Percentiles rank a stretch among this genome's conserved stretches.
phyloP scores from a whole-genome alignment of 331 rosid species.

The Dryas integrifolia region DNA sequence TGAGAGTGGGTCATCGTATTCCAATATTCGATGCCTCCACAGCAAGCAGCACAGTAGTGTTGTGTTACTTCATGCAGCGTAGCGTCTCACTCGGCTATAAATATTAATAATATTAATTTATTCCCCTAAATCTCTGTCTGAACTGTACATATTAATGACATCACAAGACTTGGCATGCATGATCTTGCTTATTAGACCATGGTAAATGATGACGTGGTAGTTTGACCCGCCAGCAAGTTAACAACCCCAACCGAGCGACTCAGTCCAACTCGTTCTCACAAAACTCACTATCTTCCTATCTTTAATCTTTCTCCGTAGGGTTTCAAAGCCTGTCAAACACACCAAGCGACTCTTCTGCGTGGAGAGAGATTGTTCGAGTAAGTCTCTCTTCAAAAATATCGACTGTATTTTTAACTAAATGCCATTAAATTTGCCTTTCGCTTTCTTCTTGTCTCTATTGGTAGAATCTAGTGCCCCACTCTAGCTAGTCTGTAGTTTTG shows the following conservation, averaged over 20 bases:
- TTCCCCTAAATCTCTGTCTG: constrained; percentile 6
- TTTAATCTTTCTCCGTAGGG: background rate
- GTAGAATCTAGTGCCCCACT: constrained; percentile 17
- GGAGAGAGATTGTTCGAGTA: constrained; percentile 19
- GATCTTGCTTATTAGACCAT: background rate
- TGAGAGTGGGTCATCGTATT: background rate
- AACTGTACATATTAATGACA: constrained; percentile 35
- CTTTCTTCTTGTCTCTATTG: constrained; percentile 23
- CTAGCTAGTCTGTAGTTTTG: constrained; percentile 28
- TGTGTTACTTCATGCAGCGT: background rate
- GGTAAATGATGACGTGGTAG: constrained; percentile 43
- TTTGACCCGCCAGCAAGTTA: constrained; percentile 42
- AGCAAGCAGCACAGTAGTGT: background rate
- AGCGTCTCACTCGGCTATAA: background rate
- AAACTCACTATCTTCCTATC: background rate
- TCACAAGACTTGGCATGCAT: constrained; percentile 50
- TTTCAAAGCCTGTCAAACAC: constrained; percentile 22
- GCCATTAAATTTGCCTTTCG: background rate
- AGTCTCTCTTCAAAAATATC: constrained; percentile 34
- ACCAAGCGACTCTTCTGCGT: constrained; percentile 17
- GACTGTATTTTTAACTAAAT: constrained; percentile 19
- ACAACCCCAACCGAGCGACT: constrained; percentile 24
- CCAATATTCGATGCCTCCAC: background rate
- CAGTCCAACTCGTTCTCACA: constrained; percentile 34
- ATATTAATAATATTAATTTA: background rate